Evolutionary conservation across 2,329 filamentous ascomycete genomes (phyloP), one percentile per base, ranked within the genome.

Genomic region (Talaromyces marneffei): DNA sequence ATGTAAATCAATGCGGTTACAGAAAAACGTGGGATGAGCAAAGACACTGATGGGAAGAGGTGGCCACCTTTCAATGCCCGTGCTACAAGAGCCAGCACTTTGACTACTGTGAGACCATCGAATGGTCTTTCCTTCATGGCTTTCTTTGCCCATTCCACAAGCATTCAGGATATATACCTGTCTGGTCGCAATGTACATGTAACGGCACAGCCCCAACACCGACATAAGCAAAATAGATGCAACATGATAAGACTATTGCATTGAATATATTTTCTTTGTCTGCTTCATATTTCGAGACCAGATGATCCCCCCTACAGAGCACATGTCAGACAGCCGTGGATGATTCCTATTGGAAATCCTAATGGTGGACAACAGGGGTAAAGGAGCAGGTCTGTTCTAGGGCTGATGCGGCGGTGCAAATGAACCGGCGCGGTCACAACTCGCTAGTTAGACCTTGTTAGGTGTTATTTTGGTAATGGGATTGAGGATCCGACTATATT

Each of bases 121-220:
- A 61, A 56, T 18, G 46, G 46, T 29, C 16, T 27, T 16, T 50
- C 25, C 8, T 2, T 50, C 7, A 50, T 9, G 2, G 10, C 14
- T 6, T 4, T 75, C 14, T 6, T 4, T 75, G 6, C 23, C 50
- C 7, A n/a, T 73, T 5, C 68, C 52, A 35, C 59, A 61, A 18
- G 53, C 59, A 53, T 5, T 31, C 6, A 57, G 1, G 4, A 57
- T 12, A 64, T 50, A 42, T 35, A 53, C 31, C 42, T 61, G 53
- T 6, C 59, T 42, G 14, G 44, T 37, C 23, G 53, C 59, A 20
- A 61, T 61, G n/a, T 37, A 16, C 14, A 37, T 37, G 35, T 16
- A 37, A 42, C 40, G 18, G 39, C 40, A 42, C 40, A 7, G 20
- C 40, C 40, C 40, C 40, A 25, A 14, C 40, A 44, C 40, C 40